These are phyloP conservation scores for Suillus variegatus DNA, from an alignment of 768 basidiomycete genomes.

Conservation along the genomic window DNA sequence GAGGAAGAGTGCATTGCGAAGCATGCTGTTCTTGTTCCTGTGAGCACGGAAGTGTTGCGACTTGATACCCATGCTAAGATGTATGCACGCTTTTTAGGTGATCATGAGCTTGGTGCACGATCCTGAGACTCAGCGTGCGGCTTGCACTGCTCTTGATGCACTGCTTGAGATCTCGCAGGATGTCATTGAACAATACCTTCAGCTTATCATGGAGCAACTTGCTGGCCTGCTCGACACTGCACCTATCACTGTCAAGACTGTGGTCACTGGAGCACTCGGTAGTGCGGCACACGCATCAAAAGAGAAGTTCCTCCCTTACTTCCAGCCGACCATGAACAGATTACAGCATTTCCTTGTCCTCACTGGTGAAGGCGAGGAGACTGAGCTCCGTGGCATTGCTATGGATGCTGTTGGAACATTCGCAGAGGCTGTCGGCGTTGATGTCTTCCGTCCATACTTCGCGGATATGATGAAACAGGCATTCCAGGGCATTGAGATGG, in stretches of 20 bases:
- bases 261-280: conserved; percentile 97
- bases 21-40: conserved; percentile 85
- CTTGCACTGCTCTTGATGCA: conserved; percentile 97
- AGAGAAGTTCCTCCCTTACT: conserved; percentile 89
- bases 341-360: conserved; percentile 89
- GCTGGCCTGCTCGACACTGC: conserved; percentile 84
- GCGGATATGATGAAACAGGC: conserved; percentile 95
- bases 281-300: conserved; percentile 97
- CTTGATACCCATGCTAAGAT: conserved; percentile 1
- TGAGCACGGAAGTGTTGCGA: conserved; percentile 34
- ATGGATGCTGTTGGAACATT: conserved; percentile 99
- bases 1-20: conserved; percentile 88
- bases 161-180: conserved; percentile 93
- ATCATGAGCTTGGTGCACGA: conserved; percentile 93
- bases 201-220: conserved; percentile 93
- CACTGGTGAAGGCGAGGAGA: conserved; percentile 86
- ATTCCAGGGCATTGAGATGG: conserved; percentile 85
- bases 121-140: conserved; percentile 81
- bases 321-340: conserved; percentile 86
- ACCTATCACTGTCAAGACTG: conserved; percentile 84
- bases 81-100: conserved; percentile 44
- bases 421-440: conserved; percentile 94
- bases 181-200: conserved; percentile 88
- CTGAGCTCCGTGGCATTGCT: conserved; percentile 92
- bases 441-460: conserved; percentile 94